A percentile compares a stretch with the other conserved stretches of the same genome.
These are phyloP conservation scores for Nakazawaea populi DNA, from an alignment of 805 yeast genomes.

Conservation along the genomic window DNA sequence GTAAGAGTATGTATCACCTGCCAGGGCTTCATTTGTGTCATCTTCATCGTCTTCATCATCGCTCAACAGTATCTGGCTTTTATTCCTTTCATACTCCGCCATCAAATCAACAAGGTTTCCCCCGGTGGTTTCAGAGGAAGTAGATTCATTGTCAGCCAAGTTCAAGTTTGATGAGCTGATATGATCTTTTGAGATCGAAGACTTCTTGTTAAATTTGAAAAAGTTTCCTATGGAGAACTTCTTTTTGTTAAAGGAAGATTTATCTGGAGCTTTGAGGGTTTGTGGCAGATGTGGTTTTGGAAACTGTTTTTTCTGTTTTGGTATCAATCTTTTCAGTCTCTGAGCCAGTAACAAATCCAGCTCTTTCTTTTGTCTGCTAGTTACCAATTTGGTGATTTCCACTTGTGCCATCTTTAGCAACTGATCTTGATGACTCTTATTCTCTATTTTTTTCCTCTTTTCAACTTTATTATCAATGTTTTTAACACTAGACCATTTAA, in stretches of 20 bases:
- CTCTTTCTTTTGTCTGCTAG: not conserved
- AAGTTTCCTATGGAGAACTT: slow-evolving; percentile 6
- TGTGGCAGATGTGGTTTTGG: not conserved
- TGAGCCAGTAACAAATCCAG: not conserved
- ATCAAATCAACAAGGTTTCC: not conserved
- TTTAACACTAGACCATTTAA: slow-evolving; percentile 6
- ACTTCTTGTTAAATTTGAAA: slow-evolving; percentile 7
- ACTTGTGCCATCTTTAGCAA: not conserved
- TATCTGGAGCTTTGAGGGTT: not conserved
- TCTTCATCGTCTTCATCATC: slow-evolving; percentile 2
- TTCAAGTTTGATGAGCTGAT: slow-evolving; percentile 1
- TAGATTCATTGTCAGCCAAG: not conserved
- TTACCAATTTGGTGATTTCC: not conserved
- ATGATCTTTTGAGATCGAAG: slow-evolving; percentile 9
- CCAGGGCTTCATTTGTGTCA: too few species aligned
- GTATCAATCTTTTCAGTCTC: not conserved
- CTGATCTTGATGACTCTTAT: slow-evolving; percentile 6
- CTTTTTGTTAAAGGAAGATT: not conserved
- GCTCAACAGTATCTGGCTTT: not conserved
- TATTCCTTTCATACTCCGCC: not conserved
- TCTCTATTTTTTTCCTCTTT: not conserved
- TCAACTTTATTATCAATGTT: not conserved
- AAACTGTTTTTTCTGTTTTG: not conserved
- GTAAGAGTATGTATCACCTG: not conserved
- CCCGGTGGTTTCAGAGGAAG: not conserved